phyloP scores from a whole-genome alignment of 495 filamentous ascomycete species.

The Darksidea phi region DNA sequence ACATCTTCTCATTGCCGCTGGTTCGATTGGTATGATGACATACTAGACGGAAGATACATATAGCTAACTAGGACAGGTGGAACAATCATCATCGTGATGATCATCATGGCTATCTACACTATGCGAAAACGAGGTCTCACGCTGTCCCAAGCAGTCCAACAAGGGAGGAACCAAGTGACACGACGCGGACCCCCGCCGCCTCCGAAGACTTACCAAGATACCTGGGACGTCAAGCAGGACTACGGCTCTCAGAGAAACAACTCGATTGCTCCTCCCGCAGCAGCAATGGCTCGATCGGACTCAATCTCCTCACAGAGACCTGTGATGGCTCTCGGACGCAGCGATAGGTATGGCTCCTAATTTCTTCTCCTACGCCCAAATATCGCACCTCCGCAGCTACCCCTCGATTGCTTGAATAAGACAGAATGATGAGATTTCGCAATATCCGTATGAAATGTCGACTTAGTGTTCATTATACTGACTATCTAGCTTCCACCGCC shows the following conservation, averaged over 20 bases:
- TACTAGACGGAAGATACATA: neutral
- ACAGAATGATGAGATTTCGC: no score
- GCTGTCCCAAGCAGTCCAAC: constrained; percentile 22
- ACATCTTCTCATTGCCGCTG: constrained; percentile 36
- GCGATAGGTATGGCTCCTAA: constrained; percentile 20
- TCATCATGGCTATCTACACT: constrained; percentile 29
- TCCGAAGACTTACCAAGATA: constrained; percentile 1
- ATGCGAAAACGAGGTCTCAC: constrained; percentile 35
- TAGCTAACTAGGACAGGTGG: constrained; percentile 21
- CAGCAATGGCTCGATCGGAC: constrained; percentile 17
- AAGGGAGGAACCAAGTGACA: constrained; percentile 19
- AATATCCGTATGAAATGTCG: neutral
- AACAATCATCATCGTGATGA: constrained; percentile 33
- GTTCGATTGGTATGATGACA: constrained; percentile 31
- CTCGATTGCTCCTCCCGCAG: constrained; percentile 12
- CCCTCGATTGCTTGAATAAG: no score
- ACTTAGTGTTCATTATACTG: neutral
- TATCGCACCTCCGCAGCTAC: neutral
- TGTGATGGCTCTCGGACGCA: constrained; percentile 26
- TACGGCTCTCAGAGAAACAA: constrained; percentile 17
- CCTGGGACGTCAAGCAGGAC: constrained; percentile 15
- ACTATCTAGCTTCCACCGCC: constrained; percentile 13
- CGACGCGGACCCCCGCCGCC: constrained; percentile 22
- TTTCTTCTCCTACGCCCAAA: neutral
- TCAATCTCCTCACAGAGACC: constrained; percentile 32